Percentiles rank a stretch among this genome's conserved stretches.
Evolutionary conservation across 129 eudicot species (phyloP).

Genomic region (Tagetes patula): DNA sequence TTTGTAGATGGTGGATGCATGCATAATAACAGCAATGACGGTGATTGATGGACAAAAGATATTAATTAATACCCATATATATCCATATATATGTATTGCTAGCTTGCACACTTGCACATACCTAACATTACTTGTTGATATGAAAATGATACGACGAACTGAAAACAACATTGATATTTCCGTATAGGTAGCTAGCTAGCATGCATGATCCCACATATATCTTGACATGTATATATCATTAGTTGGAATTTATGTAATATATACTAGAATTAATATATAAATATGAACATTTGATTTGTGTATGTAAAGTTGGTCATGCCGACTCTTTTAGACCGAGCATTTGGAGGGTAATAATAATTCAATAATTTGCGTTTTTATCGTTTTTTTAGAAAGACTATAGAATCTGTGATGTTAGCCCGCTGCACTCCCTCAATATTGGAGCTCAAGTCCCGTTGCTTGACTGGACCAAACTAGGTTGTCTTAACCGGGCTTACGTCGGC

Average conservation of each 20-base stretch:
- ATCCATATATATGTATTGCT: too few species aligned
- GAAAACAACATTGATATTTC: slow-evolving; percentile 39
- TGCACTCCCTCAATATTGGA: too few species aligned
- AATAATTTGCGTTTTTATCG: neutral
- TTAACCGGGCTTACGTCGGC: too few species aligned
- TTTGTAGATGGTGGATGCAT: neutral
- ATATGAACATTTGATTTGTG: too few species aligned
- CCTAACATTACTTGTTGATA: slow-evolving; percentile 23
- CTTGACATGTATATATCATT: neutral
- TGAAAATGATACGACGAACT: slow-evolving; percentile 21
- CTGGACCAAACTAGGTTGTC: too few species aligned
- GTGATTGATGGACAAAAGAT: slow-evolving; percentile 21
- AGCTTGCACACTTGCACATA: slow-evolving; percentile 17
- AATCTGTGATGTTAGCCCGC: too few species aligned
- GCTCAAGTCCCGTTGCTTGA: too few species aligned
- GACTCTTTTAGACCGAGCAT: neutral
- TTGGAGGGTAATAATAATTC: neutral
- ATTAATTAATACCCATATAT: slow-evolving; percentile 3
- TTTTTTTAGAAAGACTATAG: too few species aligned
- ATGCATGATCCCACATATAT: slow-evolving; percentile 11
- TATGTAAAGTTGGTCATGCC: neutral
- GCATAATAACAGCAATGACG: slow-evolving; percentile 20
- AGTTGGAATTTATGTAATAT: too few species aligned
- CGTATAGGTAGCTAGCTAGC: neutral
- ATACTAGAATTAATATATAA: too few species aligned